phyloP scores from a whole-genome alignment of 2,329 filamentous ascomycete genomes.

The Diaporthe nobilis region DNA sequence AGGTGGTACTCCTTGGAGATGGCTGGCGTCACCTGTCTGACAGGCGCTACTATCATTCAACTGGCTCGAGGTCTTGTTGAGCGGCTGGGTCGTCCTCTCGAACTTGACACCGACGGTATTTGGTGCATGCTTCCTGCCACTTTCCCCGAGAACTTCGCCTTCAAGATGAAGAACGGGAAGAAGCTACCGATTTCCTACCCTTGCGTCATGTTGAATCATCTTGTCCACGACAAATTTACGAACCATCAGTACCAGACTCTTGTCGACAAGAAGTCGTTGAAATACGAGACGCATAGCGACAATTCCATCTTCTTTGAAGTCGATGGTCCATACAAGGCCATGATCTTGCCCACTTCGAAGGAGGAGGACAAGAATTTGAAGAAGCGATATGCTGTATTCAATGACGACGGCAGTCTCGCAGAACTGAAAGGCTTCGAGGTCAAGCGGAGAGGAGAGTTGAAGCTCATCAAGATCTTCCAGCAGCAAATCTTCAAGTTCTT shows the following conservation, averaged over 20 bases:
- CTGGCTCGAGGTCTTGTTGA: slow-evolving; percentile 95
- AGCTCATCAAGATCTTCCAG: slow-evolving; percentile 99
- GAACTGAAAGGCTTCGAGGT: slow-evolving; percentile 98
- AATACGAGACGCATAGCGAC: slow-evolving; percentile 97
- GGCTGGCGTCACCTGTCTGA: slow-evolving; percentile 98
- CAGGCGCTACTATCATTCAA: slow-evolving; percentile 96
- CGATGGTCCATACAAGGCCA: slow-evolving; percentile 96
- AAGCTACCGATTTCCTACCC: slow-evolving; percentile 97
- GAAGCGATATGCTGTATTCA: slow-evolving; percentile 99
- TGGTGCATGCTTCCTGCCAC: slow-evolving; percentile 99
- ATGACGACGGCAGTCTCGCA: slow-evolving; percentile 94
- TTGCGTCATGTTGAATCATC: slow-evolving; percentile 98
- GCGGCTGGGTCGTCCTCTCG: slow-evolving; percentile 89
- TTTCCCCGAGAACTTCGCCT: slow-evolving; percentile 96
- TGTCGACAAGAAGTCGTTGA: slow-evolving; percentile 82
- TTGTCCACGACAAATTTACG: slow-evolving; percentile 94
- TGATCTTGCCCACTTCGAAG: slow-evolving; percentile 97
- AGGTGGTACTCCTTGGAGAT: slow-evolving; percentile 99
- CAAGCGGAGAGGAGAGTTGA: slow-evolving; percentile 96
- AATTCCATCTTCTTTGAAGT: slow-evolving; percentile 99
- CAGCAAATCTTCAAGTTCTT: slow-evolving; percentile 99
- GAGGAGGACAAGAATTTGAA: slow-evolving; percentile 99
- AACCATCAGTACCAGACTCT: slow-evolving; percentile 98
- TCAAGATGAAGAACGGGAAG: slow-evolving; percentile 96
- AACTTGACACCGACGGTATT: slow-evolving; percentile 98